These are phyloP conservation scores for Solanum peruvianum DNA, from an alignment of 257 asterid species.

Conservation along the genomic window DNA sequence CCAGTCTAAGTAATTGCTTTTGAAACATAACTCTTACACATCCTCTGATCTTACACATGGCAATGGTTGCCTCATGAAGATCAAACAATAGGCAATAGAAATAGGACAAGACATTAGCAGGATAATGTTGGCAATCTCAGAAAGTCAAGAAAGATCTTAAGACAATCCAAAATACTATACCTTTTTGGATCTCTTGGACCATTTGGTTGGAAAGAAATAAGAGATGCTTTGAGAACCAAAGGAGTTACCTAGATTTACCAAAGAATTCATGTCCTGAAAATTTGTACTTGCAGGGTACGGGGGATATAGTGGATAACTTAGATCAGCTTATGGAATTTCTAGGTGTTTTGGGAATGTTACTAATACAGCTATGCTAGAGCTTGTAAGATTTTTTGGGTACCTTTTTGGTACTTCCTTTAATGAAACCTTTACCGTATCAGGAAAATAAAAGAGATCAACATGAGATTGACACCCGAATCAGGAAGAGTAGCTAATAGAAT, in stretches of 20 bases:
- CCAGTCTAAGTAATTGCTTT: not conserved
- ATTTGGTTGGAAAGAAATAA: not conserved
- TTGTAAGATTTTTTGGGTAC: not conserved
- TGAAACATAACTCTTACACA: not conserved
- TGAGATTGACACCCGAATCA: not conserved
- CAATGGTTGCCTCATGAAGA: not conserved
- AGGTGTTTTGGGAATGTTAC: not conserved
- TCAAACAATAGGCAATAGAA: not conserved
- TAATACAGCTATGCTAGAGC: not conserved
- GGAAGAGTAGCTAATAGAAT: not conserved
- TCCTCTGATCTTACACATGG: not conserved
- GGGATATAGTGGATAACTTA: not conserved
- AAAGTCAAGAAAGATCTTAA: not conserved
- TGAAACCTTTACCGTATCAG: not conserved
- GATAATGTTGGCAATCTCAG: not conserved
- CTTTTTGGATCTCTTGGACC: not conserved
- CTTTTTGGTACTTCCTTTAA: not conserved
- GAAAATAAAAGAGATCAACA: not conserved
- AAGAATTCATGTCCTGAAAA: not conserved
- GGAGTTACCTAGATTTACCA: not conserved
- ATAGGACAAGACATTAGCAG: not conserved
- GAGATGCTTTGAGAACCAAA: not conserved
- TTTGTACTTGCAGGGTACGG: not conserved
- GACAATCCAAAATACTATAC: not conserved
- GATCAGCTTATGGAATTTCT: not conserved